Conservation (phyloP, 257 asterid species). For the Salvia splendens region DNA sequence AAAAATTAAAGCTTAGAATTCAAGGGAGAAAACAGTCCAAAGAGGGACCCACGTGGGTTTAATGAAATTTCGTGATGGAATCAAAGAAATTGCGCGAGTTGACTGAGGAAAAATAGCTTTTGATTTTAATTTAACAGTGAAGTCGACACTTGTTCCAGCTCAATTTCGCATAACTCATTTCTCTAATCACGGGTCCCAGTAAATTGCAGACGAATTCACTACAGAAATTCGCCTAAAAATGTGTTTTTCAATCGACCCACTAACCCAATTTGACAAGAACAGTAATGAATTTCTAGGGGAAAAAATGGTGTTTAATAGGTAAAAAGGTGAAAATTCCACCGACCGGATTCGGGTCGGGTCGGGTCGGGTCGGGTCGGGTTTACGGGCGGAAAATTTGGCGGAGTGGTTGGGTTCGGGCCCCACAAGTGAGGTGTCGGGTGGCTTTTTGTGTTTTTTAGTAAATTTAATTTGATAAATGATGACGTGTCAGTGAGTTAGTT, state of each 20-base stretch:
- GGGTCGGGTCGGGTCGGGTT: background rate
- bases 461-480: background rate
- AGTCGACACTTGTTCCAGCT: background rate
- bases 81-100: constrained; percentile 20
- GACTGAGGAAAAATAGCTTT: background rate
- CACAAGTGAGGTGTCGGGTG: constrained; percentile 4
- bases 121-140: background rate
- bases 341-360: background rate
- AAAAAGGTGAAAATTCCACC: background rate
- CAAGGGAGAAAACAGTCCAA: constrained; percentile 32
- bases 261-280: background rate
- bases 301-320: too few species aligned
- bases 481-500: constrained; percentile 28
- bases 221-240: background rate
- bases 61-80: constrained; percentile 39
- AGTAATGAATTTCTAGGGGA: background rate
- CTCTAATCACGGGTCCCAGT: background rate
- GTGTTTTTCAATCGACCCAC: background rate
- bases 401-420: constrained; percentile 5
- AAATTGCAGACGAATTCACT: background rate
- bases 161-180: background rate
- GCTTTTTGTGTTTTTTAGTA: background rate
- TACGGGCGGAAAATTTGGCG: background rate
- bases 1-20: constrained; percentile 25
- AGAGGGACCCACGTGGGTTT: constrained; percentile 37